phyloP scores from a whole-genome alignment of 202 grass and related monocot species.

The Setaria italica region DNA sequence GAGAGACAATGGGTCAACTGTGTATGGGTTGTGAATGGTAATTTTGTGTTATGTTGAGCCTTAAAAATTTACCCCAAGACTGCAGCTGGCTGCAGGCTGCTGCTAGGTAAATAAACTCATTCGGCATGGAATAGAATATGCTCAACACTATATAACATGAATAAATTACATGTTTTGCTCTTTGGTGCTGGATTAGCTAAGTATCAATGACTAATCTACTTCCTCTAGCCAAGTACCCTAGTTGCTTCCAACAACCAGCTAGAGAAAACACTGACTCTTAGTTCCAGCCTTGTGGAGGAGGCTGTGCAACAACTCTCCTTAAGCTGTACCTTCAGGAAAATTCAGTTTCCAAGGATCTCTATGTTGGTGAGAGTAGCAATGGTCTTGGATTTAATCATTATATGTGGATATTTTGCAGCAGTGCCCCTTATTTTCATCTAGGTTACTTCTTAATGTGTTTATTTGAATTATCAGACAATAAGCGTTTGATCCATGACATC shows the following conservation, averaged over 20 bases:
- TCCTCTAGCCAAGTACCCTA: too few relatives aligned
- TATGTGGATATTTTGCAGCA: too few relatives aligned
- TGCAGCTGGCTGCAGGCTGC: too few relatives aligned
- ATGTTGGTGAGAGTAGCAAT: neutral
- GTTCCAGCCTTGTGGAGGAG: neutral
- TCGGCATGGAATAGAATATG: too few relatives aligned
- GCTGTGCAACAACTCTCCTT: neutral
- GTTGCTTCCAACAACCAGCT: too few relatives aligned
- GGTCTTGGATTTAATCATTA: too few relatives aligned
- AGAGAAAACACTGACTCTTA: too few relatives aligned
- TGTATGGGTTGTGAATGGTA: neutral
- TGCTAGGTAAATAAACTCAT: too few relatives aligned
- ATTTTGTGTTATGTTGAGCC: neutral
- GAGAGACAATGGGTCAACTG: neutral
- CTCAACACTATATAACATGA: neutral
- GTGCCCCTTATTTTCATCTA: too few relatives aligned
- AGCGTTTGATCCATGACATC: neutral
- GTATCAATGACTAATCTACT: too few relatives aligned
- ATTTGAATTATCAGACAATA: neutral
- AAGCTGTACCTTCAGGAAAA: neutral
- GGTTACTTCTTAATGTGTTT: neutral
- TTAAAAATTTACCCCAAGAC: too few relatives aligned
- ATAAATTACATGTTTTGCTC: neutral
- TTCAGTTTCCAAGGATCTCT: neutral
- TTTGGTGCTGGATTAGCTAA: too few relatives aligned